phyloP scores from a whole-genome alignment of 106 monocot species.

The Dactylorhiza incarnata region DNA sequence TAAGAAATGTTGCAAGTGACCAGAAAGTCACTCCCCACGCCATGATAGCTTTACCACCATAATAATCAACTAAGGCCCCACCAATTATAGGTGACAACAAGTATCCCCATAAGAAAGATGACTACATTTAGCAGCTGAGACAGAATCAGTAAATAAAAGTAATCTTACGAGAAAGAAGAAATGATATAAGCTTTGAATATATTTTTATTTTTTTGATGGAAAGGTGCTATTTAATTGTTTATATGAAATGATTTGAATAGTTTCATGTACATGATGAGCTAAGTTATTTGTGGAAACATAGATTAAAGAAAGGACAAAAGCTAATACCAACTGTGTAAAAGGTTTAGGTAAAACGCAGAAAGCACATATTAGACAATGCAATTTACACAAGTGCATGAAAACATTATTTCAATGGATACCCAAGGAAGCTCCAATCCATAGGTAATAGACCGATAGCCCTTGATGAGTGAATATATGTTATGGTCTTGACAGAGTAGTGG shows the following conservation, averaged over 20 bases:
- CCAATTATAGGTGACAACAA: constrained; percentile 82
- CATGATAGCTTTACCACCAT: constrained; percentile 92
- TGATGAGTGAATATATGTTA: no score
- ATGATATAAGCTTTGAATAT: background rate
- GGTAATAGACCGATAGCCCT: background rate
- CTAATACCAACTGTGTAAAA: no score
- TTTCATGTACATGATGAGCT: background rate
- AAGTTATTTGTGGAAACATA: background rate
- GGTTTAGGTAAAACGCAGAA: background rate
- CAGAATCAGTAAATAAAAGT: constrained; percentile 19
- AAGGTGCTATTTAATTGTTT: no score
- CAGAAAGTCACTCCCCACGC: constrained; percentile 82
- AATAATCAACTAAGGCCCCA: constrained; percentile 78
- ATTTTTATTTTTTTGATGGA: no score
- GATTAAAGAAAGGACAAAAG: background rate
- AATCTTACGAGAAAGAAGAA: background rate
- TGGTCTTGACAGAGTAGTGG: no score
- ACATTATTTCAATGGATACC: background rate
- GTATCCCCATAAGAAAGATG: constrained; percentile 99
- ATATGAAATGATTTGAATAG: background rate
- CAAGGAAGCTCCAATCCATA: background rate
- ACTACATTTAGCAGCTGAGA: constrained; percentile 43
- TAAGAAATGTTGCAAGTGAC: constrained; percentile 91
- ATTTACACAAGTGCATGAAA: background rate
- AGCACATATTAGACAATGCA: background rate